Conservation (phyloP, 2,329 filamentous ascomycete genomes). For the Coleophoma eucalyptorum region DNA sequence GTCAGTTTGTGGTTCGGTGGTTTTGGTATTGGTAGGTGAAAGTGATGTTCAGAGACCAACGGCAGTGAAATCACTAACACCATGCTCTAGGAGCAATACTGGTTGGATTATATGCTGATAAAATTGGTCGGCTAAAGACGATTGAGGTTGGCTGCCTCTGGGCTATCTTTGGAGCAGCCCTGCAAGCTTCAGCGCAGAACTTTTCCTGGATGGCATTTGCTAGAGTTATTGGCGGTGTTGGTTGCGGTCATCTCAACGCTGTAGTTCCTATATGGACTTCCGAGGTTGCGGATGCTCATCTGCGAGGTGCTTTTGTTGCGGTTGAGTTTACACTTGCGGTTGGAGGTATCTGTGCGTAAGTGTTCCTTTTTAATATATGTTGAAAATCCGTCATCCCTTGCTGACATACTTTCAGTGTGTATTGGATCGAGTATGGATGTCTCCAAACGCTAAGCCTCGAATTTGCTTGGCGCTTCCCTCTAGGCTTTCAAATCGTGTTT, state of each 20-base stretch:
- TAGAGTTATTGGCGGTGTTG: constrained; percentile 58
- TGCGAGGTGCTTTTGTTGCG: constrained; percentile 58
- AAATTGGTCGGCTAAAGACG: constrained; percentile 36
- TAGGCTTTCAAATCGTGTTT: constrained; percentile 43
- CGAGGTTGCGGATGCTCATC: constrained; percentile 63
- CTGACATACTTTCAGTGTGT: constrained; percentile 13
- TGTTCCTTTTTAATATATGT: background rate
- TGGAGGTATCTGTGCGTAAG: constrained; percentile 17
- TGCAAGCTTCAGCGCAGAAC: constrained; percentile 41
- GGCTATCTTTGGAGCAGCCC: constrained; percentile 39
- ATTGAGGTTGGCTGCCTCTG: constrained; percentile 42
- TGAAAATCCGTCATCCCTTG: background rate
- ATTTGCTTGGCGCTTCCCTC: constrained; percentile 47
- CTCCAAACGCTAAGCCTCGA: constrained; percentile 24
- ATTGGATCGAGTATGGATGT: constrained; percentile 26
- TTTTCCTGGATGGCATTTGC: constrained; percentile 59
- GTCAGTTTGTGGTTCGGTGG: constrained; percentile 25
- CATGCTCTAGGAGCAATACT: constrained; percentile 23
- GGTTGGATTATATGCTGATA: constrained; percentile 21
- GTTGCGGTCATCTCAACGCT: constrained; percentile 66
- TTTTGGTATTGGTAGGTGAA: constrained; percentile 11
- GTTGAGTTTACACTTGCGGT: constrained; percentile 60
- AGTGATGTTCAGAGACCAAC: too few species aligned
- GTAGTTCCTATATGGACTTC: constrained; percentile 71
- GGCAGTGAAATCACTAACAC: too few species aligned